Evolutionary conservation across 805 yeast species (phyloP), one percentile per base, ranked within the genome.

Genomic region (Dipodascopsis uninucleata): DNA sequence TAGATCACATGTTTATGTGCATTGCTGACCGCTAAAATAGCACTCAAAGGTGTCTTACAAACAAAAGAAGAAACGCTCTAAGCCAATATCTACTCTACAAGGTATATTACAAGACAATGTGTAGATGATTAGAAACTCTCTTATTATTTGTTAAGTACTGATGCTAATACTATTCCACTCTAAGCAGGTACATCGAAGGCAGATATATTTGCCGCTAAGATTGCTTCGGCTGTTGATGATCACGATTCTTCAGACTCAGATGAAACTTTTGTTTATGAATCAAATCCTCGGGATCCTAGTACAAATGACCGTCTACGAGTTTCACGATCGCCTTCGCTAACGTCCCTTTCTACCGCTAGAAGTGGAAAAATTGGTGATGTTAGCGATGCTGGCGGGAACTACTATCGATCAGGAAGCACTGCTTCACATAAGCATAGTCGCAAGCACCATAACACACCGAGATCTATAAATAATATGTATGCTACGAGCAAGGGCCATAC

Each of bases 211-310:
- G 97, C 97, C 7, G 97, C 97, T 0, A 85, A 83, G 57, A 71
- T 93, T 49, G 97, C 96, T 6, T 82, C 87, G 44, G 97, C 97
- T 1, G 94, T 90, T 3, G 95, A 84, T 52, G 96, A 87, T 57
- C 89, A 79, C 34, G 86, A 84, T 49, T 79, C 84, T 31, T 81
- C 89, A 26, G 97, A 89, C 62, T 79, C 88, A 21, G 96, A 89
- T 56, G 98, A 93, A 63, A 87, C 95, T 1, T 90, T 93, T 71
- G 96, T 90, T n/a, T 90, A 90, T 63, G 97, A 89, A 58, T 77
- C 69, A 58, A 54, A 64, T 54, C 60, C 67, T 20, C 35, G 43
- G 12, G 49, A 48, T 21, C n/a, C n/a, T n/a, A n/a, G n/a, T n/a
- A 20, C 37, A 5, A 37, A 20, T 14, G 43, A 45, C 24, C 37